A percentile compares a stretch with the other conserved stretches of the same genome.
Conservation (phyloP, 352 stramenopile species). For the Phytophthora ramorum region DNA sequence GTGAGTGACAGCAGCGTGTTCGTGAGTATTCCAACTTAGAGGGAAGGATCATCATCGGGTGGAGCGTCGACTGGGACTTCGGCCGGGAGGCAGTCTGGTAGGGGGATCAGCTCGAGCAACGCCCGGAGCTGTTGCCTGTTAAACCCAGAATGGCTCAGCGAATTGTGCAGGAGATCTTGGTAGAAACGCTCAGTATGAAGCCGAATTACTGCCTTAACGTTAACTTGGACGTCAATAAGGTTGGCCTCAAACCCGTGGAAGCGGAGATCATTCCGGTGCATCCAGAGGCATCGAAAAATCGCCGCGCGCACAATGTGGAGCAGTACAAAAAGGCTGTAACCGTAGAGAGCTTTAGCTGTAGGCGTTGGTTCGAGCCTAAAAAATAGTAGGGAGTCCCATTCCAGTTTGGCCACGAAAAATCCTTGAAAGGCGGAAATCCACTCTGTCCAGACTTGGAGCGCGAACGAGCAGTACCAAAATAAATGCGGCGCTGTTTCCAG, state of each 20-base stretch:
- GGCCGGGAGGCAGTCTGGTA: too few relatives aligned
- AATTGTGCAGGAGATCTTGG: slow-evolving; percentile 1
- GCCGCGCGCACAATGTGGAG: neutral
- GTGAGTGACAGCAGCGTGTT: too few relatives aligned
- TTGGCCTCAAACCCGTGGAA: neutral
- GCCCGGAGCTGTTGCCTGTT: neutral
- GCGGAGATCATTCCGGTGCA: slow-evolving; percentile 11
- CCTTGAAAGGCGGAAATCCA: slow-evolving; percentile 1
- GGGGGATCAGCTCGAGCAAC: too few relatives aligned
- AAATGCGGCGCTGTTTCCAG: slow-evolving; percentile 1
- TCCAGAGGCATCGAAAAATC: slow-evolving; percentile 5
- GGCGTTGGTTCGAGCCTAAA: neutral
- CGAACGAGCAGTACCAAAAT: slow-evolving; percentile 7
- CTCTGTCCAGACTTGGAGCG: neutral
- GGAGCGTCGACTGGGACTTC: too few relatives aligned
- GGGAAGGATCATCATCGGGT: too few relatives aligned
- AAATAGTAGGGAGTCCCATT: slow-evolving; percentile 2
- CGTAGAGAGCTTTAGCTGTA: neutral
- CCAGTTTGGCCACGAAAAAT: neutral
- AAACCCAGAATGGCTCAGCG: neutral
- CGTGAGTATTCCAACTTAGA: too few relatives aligned
- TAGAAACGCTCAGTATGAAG: neutral
- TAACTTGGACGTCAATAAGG: neutral
- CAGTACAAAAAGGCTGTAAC: slow-evolving; percentile 1
- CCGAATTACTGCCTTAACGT: neutral